A percentile compares a stretch with the other conserved stretches of the same genome.
Conservation (phyloP, 305 asterid species). For the Solanum chacoense region DNA sequence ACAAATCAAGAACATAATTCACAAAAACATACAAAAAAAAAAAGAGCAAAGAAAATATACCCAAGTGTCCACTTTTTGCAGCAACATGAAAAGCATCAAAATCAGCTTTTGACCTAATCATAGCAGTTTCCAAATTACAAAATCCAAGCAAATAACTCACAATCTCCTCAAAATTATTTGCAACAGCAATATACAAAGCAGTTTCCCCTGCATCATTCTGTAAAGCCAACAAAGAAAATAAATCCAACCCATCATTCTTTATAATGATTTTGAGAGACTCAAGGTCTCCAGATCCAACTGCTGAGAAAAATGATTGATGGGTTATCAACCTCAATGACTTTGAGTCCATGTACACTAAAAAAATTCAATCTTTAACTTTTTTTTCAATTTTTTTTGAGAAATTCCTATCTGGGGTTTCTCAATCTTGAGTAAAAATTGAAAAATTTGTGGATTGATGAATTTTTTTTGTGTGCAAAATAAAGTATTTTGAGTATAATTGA, state of each 20-base stretch:
- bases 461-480: neutral
- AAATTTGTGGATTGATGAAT: neutral
- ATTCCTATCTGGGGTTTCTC: neutral
- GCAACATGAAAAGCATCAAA: constrained; percentile 76
- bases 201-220: constrained; percentile 78
- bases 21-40: neutral
- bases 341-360: constrained; percentile 43
- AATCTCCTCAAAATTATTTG: constrained; percentile 40
- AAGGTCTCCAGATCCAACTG: constrained; percentile 69
- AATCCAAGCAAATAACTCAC: constrained; percentile 53
- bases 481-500: neutral
- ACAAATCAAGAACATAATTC: neutral
- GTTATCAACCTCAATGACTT: constrained; percentile 62
- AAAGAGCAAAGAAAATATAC: constrained; percentile 17
- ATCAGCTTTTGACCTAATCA: constrained; percentile 72
- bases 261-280: constrained; percentile 41
- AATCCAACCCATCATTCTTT: constrained; percentile 54
- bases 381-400: neutral
- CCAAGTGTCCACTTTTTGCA: constrained; percentile 71
- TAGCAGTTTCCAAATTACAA: constrained; percentile 50
- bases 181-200: constrained; percentile 66
- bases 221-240: constrained; percentile 45
- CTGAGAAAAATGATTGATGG: constrained; percentile 82
- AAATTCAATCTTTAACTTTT: neutral
- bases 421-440: neutral